Evolutionary conservation across 176 grass and related monocot genomes (phyloP).

Genomic region (Hyparrhenia diplandra): DNA sequence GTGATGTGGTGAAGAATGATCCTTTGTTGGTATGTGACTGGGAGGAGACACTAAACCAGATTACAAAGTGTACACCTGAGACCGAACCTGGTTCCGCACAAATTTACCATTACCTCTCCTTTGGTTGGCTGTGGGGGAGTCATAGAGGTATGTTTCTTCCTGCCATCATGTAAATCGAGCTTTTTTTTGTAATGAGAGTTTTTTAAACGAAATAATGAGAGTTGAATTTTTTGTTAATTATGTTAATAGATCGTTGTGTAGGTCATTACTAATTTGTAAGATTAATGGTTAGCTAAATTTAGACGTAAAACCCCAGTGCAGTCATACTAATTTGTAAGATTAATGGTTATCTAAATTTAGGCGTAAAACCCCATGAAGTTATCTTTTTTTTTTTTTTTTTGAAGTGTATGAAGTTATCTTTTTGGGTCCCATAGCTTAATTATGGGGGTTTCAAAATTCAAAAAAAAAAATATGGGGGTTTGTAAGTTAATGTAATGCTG

Average conservation of each 20-base stretch:
- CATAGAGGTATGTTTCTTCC: slow-evolving; percentile 68
- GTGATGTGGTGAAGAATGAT: slow-evolving; percentile 58
- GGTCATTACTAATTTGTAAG: not conserved
- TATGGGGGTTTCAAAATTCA: too few relatives aligned
- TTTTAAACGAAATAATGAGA: too few relatives aligned
- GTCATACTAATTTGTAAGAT: too few relatives aligned
- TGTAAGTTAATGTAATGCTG: not conserved
- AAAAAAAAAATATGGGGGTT: too few relatives aligned
- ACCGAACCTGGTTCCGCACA: slow-evolving; percentile 82
- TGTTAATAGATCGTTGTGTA: not conserved
- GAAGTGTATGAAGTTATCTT: too few relatives aligned
- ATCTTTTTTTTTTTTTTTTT: too few relatives aligned
- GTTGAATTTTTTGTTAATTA: slow-evolving; percentile 8
- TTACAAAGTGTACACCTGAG: slow-evolving; percentile 54
- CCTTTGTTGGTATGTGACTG: slow-evolving; percentile 79
- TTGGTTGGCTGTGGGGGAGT: slow-evolving; percentile 97
- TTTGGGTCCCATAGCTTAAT: not conserved
- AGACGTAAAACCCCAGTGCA: not conserved
- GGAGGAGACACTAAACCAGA: slow-evolving; percentile 64
- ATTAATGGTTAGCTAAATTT: not conserved
- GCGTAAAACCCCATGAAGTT: too few relatives aligned
- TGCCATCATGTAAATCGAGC: not conserved
- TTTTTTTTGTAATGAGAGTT: not conserved
- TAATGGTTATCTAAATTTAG: too few relatives aligned
- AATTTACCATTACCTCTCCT: slow-evolving; percentile 90